phyloP scores from a whole-genome alignment of 306 rosid species.

The Acacia confusa region DNA sequence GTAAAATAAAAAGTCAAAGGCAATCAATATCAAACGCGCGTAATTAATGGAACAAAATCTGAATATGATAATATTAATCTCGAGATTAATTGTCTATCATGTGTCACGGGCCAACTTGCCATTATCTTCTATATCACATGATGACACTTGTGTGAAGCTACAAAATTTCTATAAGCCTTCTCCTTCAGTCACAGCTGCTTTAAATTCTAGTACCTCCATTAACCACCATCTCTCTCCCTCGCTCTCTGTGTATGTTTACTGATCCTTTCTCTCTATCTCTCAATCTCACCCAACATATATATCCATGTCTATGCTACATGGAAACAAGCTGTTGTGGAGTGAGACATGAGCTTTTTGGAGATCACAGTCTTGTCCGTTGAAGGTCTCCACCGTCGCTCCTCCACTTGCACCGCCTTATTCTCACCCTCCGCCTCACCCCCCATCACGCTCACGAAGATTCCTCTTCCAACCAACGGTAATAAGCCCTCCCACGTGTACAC shows the following conservation, averaged over 20 bases:
- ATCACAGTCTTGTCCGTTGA: conserved; percentile 50
- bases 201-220: not conserved
- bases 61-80: no score
- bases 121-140: not conserved
- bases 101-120: not conserved
- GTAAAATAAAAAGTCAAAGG: no score
- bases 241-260: no score
- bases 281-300: not conserved
- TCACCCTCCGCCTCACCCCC: conserved; percentile 42
- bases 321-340: not conserved
- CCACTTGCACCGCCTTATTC: not conserved
- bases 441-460: conserved; percentile 46
- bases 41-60: no score
- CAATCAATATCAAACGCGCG: no score
- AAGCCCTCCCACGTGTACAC: not conserved
- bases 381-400: conserved; percentile 40
- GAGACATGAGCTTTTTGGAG: conserved; percentile 35
- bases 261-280: not conserved
- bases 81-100: not conserved
- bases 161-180: not conserved
- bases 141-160: not conserved
- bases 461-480: conserved; percentile 25
- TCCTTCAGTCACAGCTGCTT: not conserved
- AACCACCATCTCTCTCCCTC: not conserved
- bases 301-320: not conserved